phyloP scores from a whole-genome alignment of 306 rosid genomes.

The Cajanus cajan region DNA sequence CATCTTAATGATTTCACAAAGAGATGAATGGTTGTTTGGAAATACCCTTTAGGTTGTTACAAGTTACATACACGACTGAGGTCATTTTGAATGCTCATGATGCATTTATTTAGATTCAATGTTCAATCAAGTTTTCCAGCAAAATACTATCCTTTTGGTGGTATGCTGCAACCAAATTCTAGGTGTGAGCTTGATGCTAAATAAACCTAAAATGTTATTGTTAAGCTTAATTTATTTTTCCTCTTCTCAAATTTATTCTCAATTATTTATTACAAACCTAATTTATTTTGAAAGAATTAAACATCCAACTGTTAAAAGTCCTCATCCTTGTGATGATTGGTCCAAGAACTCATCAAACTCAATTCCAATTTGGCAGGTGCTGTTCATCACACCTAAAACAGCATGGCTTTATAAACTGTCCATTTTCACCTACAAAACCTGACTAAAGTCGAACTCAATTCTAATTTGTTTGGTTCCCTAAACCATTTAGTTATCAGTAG shows the following conservation, averaged over 20 bases:
- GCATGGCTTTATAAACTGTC: background rate
- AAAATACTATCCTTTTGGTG: background rate
- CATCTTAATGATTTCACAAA: too few relatives aligned
- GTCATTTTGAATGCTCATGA: background rate
- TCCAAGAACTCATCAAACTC: background rate
- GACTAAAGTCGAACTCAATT: slow-evolving; percentile 1
- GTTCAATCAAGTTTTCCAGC: background rate
- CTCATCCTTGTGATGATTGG: background rate
- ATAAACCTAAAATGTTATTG: background rate
- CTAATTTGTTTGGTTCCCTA: background rate
- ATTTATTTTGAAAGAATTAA: background rate
- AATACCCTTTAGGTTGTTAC: too few relatives aligned
- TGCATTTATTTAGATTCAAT: slow-evolving; percentile 2
- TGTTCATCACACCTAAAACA: background rate
- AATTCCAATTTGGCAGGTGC: background rate
- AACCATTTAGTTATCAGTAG: slow-evolving; percentile 17
- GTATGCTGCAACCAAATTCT: background rate
- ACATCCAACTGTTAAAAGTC: background rate
- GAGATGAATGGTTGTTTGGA: too few relatives aligned
- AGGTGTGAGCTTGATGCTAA: background rate
- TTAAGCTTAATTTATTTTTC: background rate
- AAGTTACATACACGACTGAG: background rate
- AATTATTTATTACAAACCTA: background rate
- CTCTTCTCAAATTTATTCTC: background rate
- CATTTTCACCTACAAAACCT: slow-evolving; percentile 16